Conservation (phyloP, 257 asterid species). For the Nicotiana knightiana region DNA sequence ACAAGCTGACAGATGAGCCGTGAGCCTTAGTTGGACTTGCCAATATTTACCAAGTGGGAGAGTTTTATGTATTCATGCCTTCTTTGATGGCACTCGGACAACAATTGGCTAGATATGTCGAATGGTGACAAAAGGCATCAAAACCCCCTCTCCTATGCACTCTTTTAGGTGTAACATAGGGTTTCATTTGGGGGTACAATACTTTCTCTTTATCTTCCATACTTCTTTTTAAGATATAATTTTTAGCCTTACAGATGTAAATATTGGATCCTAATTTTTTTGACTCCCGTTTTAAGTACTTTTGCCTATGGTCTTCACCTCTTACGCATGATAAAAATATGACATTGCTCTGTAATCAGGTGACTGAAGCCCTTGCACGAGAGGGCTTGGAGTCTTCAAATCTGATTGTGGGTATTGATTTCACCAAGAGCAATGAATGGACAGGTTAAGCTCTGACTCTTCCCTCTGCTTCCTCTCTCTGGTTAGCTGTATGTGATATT, state of each 20-base stretch:
- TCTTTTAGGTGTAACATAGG: not conserved
- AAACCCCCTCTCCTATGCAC: not conserved
- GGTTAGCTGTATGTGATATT: not conserved
- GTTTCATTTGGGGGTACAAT: not conserved
- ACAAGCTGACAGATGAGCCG: not conserved
- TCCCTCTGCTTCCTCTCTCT: not conserved
- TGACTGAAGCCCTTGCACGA: conserved; percentile 77
- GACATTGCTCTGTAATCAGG: conserved; percentile 35
- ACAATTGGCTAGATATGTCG: not conserved
- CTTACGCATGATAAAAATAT: not conserved
- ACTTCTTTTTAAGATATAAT: not conserved
- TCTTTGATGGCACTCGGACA: not conserved
- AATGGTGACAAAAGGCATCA: not conserved
- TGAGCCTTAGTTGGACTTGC: not conserved
- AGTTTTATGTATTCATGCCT: not conserved
- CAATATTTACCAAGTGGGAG: not conserved
- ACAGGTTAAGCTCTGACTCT: conserved; percentile 47
- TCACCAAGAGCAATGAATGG: conserved; percentile 98
- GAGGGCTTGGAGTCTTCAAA: conserved; percentile 97
- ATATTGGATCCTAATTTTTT: not conserved
- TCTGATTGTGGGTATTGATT: conserved; percentile 87
- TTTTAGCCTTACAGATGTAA: not conserved
- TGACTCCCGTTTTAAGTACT: not conserved
- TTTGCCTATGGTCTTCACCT: not conserved
- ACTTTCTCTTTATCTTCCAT: not conserved